phyloP scores from a whole-genome alignment of 148 eudicot species.

The Chenopodium formosanum region DNA sequence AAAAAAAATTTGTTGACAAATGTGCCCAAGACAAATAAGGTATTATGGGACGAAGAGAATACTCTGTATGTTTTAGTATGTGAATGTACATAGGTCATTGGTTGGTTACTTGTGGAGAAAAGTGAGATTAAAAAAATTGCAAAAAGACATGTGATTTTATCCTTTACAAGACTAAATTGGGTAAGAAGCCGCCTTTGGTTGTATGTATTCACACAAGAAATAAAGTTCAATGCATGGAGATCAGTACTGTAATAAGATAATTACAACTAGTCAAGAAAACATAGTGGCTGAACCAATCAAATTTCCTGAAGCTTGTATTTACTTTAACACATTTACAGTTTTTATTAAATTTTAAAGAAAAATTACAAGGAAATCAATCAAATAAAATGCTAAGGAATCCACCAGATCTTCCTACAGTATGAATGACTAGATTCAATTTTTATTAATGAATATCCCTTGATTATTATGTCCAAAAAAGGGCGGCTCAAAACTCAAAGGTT shows the following conservation, averaged over 20 bases:
- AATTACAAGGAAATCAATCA: neutral
- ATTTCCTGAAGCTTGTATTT: neutral
- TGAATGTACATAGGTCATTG: neutral
- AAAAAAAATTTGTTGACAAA: too few relatives aligned
- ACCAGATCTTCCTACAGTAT: constrained; percentile 3
- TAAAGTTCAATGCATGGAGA: constrained; percentile 13
- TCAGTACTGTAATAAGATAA: neutral
- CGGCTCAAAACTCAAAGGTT: constrained; percentile 21
- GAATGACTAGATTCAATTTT: constrained; percentile 12
- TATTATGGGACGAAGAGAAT: too few relatives aligned
- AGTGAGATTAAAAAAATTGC: neutral
- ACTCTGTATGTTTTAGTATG: neutral
- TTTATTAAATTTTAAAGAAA: neutral
- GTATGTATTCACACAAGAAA: constrained; percentile 6
- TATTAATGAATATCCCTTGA: neutral
- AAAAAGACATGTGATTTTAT: neutral
- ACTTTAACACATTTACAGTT: neutral
- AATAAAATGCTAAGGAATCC: constrained; percentile 11
- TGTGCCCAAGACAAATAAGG: too few relatives aligned
- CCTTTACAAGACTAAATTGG: neutral
- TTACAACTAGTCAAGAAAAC: neutral
- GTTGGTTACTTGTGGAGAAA: neutral
- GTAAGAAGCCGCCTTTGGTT: constrained; percentile 11
- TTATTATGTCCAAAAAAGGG: constrained; percentile 10
- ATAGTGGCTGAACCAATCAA: neutral